Evolutionary conservation across 1,139 yeast species (phyloP).

Genomic region (Arxiozyma telluris): DNA sequence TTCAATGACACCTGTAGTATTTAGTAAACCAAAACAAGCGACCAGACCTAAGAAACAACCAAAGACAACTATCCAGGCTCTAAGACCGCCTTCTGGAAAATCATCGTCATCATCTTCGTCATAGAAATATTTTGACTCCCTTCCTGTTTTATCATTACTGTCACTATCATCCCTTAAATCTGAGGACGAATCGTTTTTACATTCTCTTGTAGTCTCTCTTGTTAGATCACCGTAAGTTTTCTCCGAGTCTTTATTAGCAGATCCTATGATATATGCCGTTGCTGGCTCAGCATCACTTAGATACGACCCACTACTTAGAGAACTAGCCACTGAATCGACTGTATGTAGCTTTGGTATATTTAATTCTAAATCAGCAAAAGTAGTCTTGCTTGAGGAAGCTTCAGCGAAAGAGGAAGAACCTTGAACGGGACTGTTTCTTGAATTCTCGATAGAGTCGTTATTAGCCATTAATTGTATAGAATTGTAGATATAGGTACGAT

Average conservation of each 20-base stretch:
- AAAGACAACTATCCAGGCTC: constrained; percentile 46
- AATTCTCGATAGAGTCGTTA: neutral
- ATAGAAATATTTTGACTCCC: neutral
- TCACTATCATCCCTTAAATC: neutral
- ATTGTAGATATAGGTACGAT: neutral
- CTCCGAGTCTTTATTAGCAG: neutral
- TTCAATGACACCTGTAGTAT: constrained; percentile 56
- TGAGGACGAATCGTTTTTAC: constrained; percentile 1
- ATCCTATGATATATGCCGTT: neutral
- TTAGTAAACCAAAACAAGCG: constrained; percentile 52
- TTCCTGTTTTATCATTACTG: neutral
- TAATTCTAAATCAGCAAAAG: neutral
- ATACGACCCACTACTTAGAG: neutral
- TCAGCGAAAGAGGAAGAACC: neutral
- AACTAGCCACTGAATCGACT: constrained; percentile 2
- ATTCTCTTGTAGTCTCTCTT: constrained; percentile 7
- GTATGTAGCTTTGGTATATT: constrained; percentile 2
- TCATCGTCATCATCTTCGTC: constrained; percentile 11
- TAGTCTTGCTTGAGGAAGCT: constrained; percentile 1
- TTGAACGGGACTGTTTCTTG: neutral
- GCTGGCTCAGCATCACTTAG: neutral
- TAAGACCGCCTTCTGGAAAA: constrained; percentile 48
- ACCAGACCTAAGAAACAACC: constrained; percentile 52
- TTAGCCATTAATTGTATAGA: neutral
- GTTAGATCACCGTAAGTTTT: neutral